Conservation (phyloP, 306 rosid species). For the Dalbergia cultrata region DNA sequence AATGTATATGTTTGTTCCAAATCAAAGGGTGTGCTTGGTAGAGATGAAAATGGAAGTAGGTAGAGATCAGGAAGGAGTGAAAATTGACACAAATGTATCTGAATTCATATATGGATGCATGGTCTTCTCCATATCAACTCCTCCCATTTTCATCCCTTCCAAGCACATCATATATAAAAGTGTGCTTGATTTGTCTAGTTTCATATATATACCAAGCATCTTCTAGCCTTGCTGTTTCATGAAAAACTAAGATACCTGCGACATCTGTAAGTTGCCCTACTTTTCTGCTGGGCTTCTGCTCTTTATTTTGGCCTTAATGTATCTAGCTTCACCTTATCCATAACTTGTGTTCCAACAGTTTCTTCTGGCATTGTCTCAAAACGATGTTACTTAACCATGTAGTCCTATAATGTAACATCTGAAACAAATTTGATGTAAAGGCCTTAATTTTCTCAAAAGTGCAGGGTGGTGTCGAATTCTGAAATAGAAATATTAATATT, state of each 20-base stretch:
- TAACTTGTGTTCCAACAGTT: neutral
- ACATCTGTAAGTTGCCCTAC: constrained; percentile 21
- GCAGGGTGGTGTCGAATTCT: no score
- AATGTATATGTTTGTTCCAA: constrained; percentile 24
- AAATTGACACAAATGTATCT: constrained; percentile 28
- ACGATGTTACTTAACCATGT: no score
- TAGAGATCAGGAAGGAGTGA: constrained; percentile 4
- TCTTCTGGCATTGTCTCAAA: neutral
- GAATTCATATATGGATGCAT: neutral
- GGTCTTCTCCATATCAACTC: constrained; percentile 16
- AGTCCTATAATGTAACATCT: no score
- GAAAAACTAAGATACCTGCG: neutral
- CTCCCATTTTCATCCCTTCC: constrained; percentile 46
- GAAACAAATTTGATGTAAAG: no score
- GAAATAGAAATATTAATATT: no score
- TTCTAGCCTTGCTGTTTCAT: constrained; percentile 11
- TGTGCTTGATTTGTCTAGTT: constrained; percentile 27
- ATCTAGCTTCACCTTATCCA: neutral
- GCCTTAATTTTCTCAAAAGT: no score
- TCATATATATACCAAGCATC: neutral
- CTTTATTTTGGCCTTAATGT: neutral
- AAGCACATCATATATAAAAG: constrained; percentile 37
- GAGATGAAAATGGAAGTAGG: constrained; percentile 40
- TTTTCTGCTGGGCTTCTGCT: constrained; percentile 2
- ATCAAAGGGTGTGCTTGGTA: constrained; percentile 34